Conservation (phyloP, 2,329 filamentous ascomycete species). For the Colletotrichum eleusines region DNA sequence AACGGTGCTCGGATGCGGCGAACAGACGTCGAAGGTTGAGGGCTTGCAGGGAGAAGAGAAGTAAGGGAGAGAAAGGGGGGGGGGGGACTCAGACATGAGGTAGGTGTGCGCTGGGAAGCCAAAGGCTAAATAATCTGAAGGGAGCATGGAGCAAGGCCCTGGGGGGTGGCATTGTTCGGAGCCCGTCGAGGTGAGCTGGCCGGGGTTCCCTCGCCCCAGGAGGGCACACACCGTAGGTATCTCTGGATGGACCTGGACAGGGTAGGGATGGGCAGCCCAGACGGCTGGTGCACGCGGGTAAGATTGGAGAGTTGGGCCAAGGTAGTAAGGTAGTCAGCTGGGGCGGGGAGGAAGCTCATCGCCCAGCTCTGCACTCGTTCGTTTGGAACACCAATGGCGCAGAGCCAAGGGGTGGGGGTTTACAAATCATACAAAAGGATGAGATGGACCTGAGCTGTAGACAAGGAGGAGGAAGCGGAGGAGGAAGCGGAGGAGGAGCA, state of each 20-base stretch:
- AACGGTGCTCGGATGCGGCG: slow-evolving; percentile 22
- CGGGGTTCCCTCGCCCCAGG: not conserved
- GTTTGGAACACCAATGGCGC: slow-evolving; percentile 29
- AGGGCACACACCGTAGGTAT: slow-evolving; percentile 8
- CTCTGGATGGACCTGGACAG: slow-evolving; percentile 32
- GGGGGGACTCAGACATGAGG: not conserved
- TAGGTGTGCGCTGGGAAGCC: slow-evolving; percentile 25
- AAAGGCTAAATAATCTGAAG: slow-evolving; percentile 38
- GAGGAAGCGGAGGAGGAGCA: too few relatives aligned
- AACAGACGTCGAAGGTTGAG: slow-evolving; percentile 23
- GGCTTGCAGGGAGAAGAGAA: slow-evolving; percentile 2
- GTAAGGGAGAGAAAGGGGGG: slow-evolving; percentile 3
- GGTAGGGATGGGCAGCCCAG: slow-evolving; percentile 32
- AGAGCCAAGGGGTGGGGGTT: slow-evolving; percentile 29
- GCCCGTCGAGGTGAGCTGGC: slow-evolving; percentile 27
- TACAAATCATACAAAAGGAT: slow-evolving; percentile 27
- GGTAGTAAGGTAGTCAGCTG: not conserved
- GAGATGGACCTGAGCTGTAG: slow-evolving; percentile 21
- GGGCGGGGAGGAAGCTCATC: slow-evolving; percentile 29
- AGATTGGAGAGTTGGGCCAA: slow-evolving; percentile 23
- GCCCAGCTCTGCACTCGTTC: slow-evolving; percentile 8
- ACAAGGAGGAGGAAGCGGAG: not conserved
- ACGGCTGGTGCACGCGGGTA: slow-evolving; percentile 18
- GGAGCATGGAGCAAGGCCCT: slow-evolving; percentile 9
- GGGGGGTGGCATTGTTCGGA: slow-evolving; percentile 15